Evolutionary conservation across 331 rosid species (phyloP), one percentile per base, ranked within the genome.

Genomic region (Rhamnella rubrinervis): DNA sequence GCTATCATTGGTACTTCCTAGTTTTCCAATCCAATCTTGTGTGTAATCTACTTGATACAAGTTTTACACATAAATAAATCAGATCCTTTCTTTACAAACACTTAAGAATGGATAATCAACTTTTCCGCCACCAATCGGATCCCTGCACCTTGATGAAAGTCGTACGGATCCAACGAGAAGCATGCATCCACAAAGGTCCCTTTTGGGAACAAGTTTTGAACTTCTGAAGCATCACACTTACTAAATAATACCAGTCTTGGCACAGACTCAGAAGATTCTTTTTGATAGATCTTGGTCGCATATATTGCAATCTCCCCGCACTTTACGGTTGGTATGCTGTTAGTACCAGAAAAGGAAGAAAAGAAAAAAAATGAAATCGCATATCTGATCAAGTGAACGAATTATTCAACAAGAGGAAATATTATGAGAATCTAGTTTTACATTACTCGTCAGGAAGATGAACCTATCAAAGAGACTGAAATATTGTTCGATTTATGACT

Each of bases 71-170:
- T 37, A 49, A 64, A 53, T 25, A 68, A 67, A 71, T 64, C 50
- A 46, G 73, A 78, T 38, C 15, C 21, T 67, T 14, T 41, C 61
- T 44, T 67, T 75, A 55, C 66, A 35, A 73, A 78, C 76, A 71
- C 41, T 66, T 76, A 44, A 70, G 84, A 71, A 78, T 82, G 88
- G 77, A 95, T 86, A 57, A 86, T 78, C 92, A 89, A 70, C 78
- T 81, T 91, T 65, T 84, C 80, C 26, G 95, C 83, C 77, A 89
- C 95, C 88, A 89, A 72, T 51, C 83, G 83, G 66, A 95, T 84
- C 82, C 97, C 99, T 62, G 99, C 97, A 63, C 75, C 82, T 81
- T 91, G 96, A 75, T 80, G 90, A 83, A 82, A 89, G 71, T 95
- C 96, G 31, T 95, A 95, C 11, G 77, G 75, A 72, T 91, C 96